phyloP scores from a whole-genome alignment of 306 rosid genomes.

The Astragalus membranaceus region DNA sequence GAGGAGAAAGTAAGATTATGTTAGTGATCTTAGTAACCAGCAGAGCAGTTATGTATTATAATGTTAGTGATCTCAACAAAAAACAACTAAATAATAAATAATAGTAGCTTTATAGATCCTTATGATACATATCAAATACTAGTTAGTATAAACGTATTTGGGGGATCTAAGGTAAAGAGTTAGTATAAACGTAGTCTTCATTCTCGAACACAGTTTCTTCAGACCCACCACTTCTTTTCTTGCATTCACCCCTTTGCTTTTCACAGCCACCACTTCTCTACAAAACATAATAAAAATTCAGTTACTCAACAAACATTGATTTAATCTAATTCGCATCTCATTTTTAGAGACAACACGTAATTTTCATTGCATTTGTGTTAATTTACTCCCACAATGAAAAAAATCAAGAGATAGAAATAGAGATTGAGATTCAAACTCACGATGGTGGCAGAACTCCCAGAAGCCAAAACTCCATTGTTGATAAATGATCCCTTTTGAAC shows the following conservation, averaged over 20 bases:
- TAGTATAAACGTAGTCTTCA: constrained; percentile 63
- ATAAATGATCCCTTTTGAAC: constrained; percentile 29
- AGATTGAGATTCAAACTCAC: constrained; percentile 29
- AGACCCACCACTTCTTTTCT: constrained; percentile 25
- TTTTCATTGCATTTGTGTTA: not conserved
- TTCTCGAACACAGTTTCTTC: constrained; percentile 37
- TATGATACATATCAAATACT: not conserved
- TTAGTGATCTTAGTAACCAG: not conserved
- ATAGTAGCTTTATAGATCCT: not conserved
- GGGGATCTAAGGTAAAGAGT: constrained; percentile 57
- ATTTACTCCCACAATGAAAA: not conserved
- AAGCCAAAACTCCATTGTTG: constrained; percentile 26
- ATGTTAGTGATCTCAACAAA: not conserved
- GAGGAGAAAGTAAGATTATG: no score
- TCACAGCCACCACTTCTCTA: constrained; percentile 39
- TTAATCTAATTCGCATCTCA: not conserved
- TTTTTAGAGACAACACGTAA: not conserved
- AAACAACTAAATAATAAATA: not conserved
- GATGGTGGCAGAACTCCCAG: constrained; percentile 20
- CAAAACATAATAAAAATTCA: constrained; percentile 15
- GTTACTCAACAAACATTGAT: not conserved
- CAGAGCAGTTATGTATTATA: not conserved
- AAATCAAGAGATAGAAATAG: not conserved
- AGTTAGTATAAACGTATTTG: constrained; percentile 60
- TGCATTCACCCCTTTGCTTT: constrained; percentile 28